Percentiles rank a stretch among this genome's conserved stretches.
Evolutionary conservation across 257 asterid genomes (phyloP).

Genomic region (Fraxinus pennsylvanica): DNA sequence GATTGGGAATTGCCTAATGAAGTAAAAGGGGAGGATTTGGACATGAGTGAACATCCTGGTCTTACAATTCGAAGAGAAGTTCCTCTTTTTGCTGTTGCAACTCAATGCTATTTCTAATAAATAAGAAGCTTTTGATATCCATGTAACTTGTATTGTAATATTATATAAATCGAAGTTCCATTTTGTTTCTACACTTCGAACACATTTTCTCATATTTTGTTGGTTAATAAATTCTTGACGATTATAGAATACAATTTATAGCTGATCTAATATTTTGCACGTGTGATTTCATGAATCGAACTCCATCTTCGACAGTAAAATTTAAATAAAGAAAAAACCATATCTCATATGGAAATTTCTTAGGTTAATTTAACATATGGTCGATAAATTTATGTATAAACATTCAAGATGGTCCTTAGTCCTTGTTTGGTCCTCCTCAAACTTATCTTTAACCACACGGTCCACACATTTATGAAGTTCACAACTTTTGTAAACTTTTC

Average conservation of each 20-base stretch:
- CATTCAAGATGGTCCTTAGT: not conserved
- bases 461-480: too few relatives aligned
- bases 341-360: not conserved
- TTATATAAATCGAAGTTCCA: too few relatives aligned
- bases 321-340: too few relatives aligned
- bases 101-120: not conserved
- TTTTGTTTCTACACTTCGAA: too few relatives aligned
- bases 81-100: constrained; percentile 31
- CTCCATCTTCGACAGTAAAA: not conserved
- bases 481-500: too few relatives aligned
- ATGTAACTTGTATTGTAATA: not conserved
- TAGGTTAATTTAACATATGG: not conserved
- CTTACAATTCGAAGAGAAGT: constrained; percentile 12
- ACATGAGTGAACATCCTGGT: constrained; percentile 31
- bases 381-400: not conserved
- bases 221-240: too few relatives aligned
- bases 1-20: constrained; percentile 37
- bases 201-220: not conserved
- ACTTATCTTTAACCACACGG: too few relatives aligned
- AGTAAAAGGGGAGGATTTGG: constrained; percentile 29
- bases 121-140: not conserved
- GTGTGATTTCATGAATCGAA: not conserved
- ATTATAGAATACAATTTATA: not conserved
- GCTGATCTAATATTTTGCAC: too few relatives aligned
- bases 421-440: too few relatives aligned